Evolutionary conservation across 169 alveolate genomes (phyloP).

Genomic region (Cryptosporidium parvum): DNA sequence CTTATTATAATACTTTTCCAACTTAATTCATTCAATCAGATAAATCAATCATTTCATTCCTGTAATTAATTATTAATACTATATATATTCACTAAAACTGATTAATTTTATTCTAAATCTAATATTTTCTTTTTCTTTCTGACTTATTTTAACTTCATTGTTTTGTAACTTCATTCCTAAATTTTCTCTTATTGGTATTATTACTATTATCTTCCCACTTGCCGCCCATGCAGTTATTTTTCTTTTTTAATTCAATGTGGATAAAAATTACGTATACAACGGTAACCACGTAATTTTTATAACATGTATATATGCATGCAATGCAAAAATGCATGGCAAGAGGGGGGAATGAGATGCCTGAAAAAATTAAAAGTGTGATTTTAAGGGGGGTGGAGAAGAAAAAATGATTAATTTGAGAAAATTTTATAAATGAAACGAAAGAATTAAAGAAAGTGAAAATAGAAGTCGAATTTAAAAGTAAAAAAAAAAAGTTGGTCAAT

Average conservation of each 20-base stretch:
- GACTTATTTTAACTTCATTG: no score
- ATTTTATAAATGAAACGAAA: background rate
- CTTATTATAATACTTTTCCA: background rate
- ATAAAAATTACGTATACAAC: slow-evolving; percentile 1
- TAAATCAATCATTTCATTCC: background rate
- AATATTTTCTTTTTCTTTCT: background rate
- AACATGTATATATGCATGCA: background rate
- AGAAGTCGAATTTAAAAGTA: no score
- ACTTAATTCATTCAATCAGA: no score
- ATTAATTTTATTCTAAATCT: no score
- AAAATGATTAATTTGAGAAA: background rate
- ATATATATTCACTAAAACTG: no score
- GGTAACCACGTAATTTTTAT: background rate
- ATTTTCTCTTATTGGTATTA: background rate
- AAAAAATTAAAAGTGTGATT: background rate
- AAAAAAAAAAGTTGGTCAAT: background rate
- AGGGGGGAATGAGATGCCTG: background rate
- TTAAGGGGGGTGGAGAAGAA: background rate
- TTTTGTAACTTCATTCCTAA: background rate
- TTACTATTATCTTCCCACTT: background rate
- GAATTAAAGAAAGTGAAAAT: background rate
- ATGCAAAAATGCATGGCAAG: background rate
- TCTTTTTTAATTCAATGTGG: background rate
- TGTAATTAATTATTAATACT: background rate
- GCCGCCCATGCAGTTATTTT: background rate